Percentiles rank a stretch among this genome's conserved stretches.
phyloP scores from a whole-genome alignment of 768 basidiomycete genomes.

The Lactifluus echinatus region DNA sequence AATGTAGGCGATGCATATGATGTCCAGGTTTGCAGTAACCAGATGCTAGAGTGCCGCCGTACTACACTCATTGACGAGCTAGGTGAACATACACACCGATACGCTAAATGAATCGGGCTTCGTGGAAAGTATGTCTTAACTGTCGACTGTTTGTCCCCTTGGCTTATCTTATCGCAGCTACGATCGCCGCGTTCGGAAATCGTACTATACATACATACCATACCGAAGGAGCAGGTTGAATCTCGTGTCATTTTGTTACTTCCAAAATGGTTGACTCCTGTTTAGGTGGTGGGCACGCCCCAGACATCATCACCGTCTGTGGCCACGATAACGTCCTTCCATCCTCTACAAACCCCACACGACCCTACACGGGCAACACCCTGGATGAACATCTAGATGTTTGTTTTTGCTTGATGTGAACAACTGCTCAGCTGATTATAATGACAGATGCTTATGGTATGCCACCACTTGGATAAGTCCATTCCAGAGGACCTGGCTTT shows the following conservation, averaged over 20 bases:
- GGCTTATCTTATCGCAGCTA: slow-evolving; percentile 41
- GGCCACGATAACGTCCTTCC: slow-evolving; percentile 85
- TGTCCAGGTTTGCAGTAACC: slow-evolving; percentile 58
- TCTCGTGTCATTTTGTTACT: neutral
- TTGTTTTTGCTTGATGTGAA: slow-evolving; percentile 24
- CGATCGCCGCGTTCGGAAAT: slow-evolving; percentile 80
- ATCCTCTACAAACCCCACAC: slow-evolving; percentile 93
- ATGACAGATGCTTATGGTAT: slow-evolving; percentile 96
- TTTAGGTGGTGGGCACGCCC: slow-evolving; percentile 87
- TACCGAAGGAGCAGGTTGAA: slow-evolving; percentile 82
- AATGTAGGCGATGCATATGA: slow-evolving; percentile 85
- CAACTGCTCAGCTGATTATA: neutral
- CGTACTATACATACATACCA: slow-evolving; percentile 97
- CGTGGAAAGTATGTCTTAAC: slow-evolving; percentile 63
- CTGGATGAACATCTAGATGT: slow-evolving; percentile 97
- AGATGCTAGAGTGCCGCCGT: neutral
- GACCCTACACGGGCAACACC: slow-evolving; percentile 87
- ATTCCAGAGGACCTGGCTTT: slow-evolving; percentile 93
- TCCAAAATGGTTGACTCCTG: neutral
- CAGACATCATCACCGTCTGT: slow-evolving; percentile 97
- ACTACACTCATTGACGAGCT: neutral
- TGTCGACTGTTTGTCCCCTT: neutral
- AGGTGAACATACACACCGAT: slow-evolving; percentile 95
- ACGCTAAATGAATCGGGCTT: slow-evolving; percentile 97
- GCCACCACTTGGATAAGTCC: slow-evolving; percentile 88